Base-by-base conservation (phyloP, 768 basidiomycete genomes). In the Phylloporus arenicola region DNA sequence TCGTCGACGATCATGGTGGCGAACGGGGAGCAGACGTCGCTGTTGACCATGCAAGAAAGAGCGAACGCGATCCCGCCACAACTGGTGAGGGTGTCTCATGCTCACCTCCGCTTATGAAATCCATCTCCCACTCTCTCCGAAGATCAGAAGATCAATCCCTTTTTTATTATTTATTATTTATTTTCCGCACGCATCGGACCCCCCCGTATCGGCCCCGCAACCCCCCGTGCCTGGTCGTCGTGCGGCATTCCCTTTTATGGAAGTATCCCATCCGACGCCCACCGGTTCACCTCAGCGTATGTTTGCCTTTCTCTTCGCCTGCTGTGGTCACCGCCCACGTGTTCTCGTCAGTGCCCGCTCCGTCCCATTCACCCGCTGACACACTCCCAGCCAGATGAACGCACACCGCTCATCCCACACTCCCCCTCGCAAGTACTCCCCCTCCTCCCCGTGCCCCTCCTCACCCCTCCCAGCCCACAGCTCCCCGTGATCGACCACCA, bases 1-100 rank as follows among this genome's bases (percentile, higher is more conserved):
- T 86, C 84, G 63, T 86, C 86, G 51, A 74, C 68, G 53, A 75
- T 70, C 66, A 78, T 74, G 49, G 72, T 76, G 12, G 30, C 5
- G 13, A 31, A 31, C 5, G 29, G 29, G 29, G 80, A 72, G 63
- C 77, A 83, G 44, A 79, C 71, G 68, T 80, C 82, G 69, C 72
- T 70, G 68, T 71, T 72, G 45, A 83, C 83, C 83, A 86, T 85
- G 63, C 64, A 67, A 64, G 51, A 50, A 39, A 57, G 54, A 55
- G 60, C 58, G 51, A 60, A 64, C 64, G 64, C 67, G 69, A 66
- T 65, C 62, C 54, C 63, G 72, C 72, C 75, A 75, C 71, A 50
- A 44, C 43, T 37, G 49, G 75, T 73, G 76, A 76, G 71, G 62
- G 68, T 63, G 70, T 67, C 68, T 64, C 60, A 68, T 70, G 71